Base-by-base conservation (phyloP, 1,139 yeast species). In the Yamadazyma siamensis region DNA sequence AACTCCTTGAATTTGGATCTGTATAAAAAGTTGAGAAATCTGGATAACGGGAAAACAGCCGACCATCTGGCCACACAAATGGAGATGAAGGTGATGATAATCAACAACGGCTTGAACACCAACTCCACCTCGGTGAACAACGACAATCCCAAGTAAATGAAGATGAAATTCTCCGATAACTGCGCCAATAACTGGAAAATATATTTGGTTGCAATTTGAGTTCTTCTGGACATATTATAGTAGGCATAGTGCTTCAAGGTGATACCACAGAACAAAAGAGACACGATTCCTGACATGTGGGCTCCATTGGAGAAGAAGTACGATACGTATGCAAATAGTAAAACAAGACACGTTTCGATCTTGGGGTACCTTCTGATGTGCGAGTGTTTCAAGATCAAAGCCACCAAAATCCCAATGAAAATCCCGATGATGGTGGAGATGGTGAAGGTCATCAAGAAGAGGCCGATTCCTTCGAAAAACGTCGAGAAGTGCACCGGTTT, bases 281-380 rank as follows among this genome's bases (percentile, higher is more conserved):
- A 87, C 6, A 94, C 99, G 47, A 91, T 94, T 28, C 99, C 99
- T 5, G 96, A 88, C 98, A 91, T 91, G 55, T 94, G 98, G 46
- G 98, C 94, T 25, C 98, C 99, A 53, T 91, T 94, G 28, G 97
- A 89, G 59, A 94, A 91, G 66, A 94, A 94, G 55, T 94, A 94
- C 0, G 97, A 86, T 46, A 89, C 95, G 54, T 94, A 94, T 6
- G 98, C 96, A 55, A 89, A 82, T 42, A 94, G 63, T 30, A 91
- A 64, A 15, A 94, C 95, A 40, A 94, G 59, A 56, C 98, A 91
- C 13, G 96, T 86, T 64, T 94, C 99, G 47, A 91, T 87, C 54
- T 89, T 95, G 10, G 98, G 97, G 56, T 85, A 87, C 44, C 98
- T 68, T 59, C 97, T 72, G 28, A 94, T 80, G 48, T 88, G 95